These are phyloP conservation scores for Croton laevigatus DNA, from an alignment of 441 rosid species.

Conservation along the genomic window DNA sequence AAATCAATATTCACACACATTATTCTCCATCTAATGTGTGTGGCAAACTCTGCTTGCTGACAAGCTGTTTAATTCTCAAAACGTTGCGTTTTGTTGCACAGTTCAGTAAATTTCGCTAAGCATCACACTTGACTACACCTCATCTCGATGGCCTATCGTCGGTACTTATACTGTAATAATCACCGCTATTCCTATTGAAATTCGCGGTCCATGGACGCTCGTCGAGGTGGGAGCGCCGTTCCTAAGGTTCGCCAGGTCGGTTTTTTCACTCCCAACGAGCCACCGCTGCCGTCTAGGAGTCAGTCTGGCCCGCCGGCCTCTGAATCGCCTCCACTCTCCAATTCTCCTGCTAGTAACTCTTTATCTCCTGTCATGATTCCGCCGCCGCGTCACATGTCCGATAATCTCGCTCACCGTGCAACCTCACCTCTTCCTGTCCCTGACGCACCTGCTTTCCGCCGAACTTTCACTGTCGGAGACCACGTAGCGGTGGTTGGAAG, in stretches of 20 bases:
- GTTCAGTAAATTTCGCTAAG: neutral
- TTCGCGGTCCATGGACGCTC: slow-evolving; percentile 57
- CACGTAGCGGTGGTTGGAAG: slow-evolving; percentile 55
- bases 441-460: slow-evolving; percentile 34
- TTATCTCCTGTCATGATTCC: slow-evolving; percentile 82
- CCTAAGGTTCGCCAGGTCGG: slow-evolving; percentile 92
- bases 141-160: neutral
- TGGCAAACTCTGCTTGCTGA: neutral
- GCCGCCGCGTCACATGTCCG: slow-evolving; percentile 77
- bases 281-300: slow-evolving; percentile 39
- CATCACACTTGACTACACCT: neutral
- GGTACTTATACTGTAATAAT: neutral
- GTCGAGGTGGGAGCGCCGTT: slow-evolving; percentile 62
- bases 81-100: slow-evolving; percentile 2
- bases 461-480: slow-evolving; percentile 25
- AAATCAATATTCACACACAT: neutral
- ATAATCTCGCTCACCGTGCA: slow-evolving; percentile 51
- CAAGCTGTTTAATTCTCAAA: neutral
- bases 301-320: slow-evolving; percentile 35
- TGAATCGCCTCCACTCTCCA: slow-evolving; percentile 59
- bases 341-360: slow-evolving; percentile 53
- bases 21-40: neutral
- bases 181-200: neutral
- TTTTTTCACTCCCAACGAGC: slow-evolving; percentile 56
- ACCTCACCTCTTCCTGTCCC: slow-evolving; percentile 72